Percentiles rank a stretch among this genome's conserved stretches.
These are phyloP conservation scores for Leucocoprinus leucothites DNA, from an alignment of 768 basidiomycete species.

Conservation along the genomic window DNA sequence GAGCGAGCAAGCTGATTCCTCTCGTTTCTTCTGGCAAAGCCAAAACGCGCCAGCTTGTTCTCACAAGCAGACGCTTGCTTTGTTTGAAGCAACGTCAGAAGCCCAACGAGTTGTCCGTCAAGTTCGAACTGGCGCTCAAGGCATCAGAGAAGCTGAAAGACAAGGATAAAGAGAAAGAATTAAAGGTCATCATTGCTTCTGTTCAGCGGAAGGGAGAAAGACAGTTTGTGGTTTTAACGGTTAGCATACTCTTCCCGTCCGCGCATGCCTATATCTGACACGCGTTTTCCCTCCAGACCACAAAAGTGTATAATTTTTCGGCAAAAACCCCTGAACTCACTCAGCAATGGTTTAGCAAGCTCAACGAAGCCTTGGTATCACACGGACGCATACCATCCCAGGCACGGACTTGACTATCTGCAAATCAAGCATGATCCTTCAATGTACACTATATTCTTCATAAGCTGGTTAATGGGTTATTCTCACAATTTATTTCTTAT, in stretches of 20 bases:
- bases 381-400: conserved; percentile 14
- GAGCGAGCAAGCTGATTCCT: conserved; percentile 53
- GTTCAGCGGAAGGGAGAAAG: conserved; percentile 53
- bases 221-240: conserved; percentile 61
- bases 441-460: neutral
- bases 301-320: conserved; percentile 44
- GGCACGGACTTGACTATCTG: conserved; percentile 18
- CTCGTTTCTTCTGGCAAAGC: conserved; percentile 46
- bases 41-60: conserved; percentile 51
- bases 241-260: conserved; percentile 25
- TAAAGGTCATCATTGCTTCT: conserved; percentile 38
- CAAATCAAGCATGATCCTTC: neutral
- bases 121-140: conserved; percentile 48
- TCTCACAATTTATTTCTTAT: neutral
- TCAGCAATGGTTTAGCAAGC: conserved; percentile 36
- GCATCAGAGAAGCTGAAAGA: conserved; percentile 31
- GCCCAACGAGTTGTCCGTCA: conserved; percentile 37
- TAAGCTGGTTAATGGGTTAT: conserved; percentile 2
- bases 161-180: conserved; percentile 46
- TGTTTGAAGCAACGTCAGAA: conserved; percentile 50
- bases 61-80: conserved; percentile 55
- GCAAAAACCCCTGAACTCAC: conserved; percentile 31
- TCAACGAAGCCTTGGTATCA: conserved; percentile 28
- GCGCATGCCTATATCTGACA: neutral
- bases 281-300: conserved; percentile 29